These are phyloP conservation scores for Lodderomyces elongisporus DNA, from an alignment of 1,139 yeast species.

Conservation along the genomic window DNA sequence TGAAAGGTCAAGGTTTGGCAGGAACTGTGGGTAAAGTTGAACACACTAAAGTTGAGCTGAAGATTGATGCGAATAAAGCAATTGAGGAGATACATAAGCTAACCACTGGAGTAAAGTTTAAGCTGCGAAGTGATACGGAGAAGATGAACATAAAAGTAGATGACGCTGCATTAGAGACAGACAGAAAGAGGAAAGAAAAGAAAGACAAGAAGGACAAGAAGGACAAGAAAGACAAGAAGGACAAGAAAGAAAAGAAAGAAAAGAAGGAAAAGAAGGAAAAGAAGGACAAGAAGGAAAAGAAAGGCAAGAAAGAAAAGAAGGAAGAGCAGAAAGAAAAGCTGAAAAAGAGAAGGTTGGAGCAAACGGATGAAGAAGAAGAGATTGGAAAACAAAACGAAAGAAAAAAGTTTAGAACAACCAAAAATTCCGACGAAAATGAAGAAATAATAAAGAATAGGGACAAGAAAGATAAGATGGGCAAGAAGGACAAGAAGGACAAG, in stretches of 20 bases:
- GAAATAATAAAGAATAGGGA: slow-evolving; percentile 6
- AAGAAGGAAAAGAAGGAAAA: slow-evolving; percentile 13
- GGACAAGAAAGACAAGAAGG: slow-evolving; percentile 12
- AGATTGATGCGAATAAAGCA: slow-evolving; percentile 13
- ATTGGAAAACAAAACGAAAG: slow-evolving; percentile 3
- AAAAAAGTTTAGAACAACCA: no score
- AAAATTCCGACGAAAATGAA: no score
- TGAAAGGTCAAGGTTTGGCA: slow-evolving; percentile 74
- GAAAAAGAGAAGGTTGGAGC: slow-evolving; percentile 6
- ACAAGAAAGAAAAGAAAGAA: slow-evolving; percentile 12
- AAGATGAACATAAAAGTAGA: slow-evolving; percentile 15
- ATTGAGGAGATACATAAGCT: slow-evolving; percentile 10
- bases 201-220: slow-evolving; percentile 12
- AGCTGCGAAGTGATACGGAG: slow-evolving; percentile 16
- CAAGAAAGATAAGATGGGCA: not conserved
- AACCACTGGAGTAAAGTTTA: slow-evolving; percentile 18
- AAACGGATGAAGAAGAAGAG: slow-evolving; percentile 4
- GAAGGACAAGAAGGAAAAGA: slow-evolving; percentile 14
- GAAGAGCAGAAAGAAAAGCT: slow-evolving; percentile 10
- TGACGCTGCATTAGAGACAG: slow-evolving; percentile 6
- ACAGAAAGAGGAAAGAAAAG: slow-evolving; percentile 11
- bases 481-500: not conserved
- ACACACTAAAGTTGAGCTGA: slow-evolving; percentile 16
- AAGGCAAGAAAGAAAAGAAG: slow-evolving; percentile 14
- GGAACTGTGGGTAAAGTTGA: slow-evolving; percentile 59